Evolutionary conservation across 352 stramenopile species (phyloP).

Genomic region (Bremia lactucae): DNA sequence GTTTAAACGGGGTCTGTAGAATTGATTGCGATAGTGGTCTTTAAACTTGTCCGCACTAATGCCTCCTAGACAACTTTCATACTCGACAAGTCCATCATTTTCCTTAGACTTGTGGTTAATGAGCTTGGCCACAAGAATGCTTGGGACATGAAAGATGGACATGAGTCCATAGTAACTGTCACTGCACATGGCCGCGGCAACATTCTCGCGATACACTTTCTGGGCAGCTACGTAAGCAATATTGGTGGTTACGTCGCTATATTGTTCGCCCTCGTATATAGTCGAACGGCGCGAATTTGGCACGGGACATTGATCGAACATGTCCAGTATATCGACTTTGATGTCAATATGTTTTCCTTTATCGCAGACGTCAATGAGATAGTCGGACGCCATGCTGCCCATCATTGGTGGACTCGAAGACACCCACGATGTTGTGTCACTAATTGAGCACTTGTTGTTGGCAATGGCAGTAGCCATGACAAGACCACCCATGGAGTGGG

Average conservation of each 20-base stretch:
- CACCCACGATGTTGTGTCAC: constrained; percentile 8
- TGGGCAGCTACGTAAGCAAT: constrained; percentile 4
- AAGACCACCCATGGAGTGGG: constrained; percentile 18
- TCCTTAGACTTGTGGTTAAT: constrained; percentile 18
- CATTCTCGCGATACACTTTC: constrained; percentile 14
- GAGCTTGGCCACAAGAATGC: constrained; percentile 5
- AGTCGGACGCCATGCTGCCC: constrained; percentile 15
- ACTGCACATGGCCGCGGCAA: constrained; percentile 24
- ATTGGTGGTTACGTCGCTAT: constrained; percentile 1
- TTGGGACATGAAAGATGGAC: constrained; percentile 8
- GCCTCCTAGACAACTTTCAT: constrained; percentile 21
- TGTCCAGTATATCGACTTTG: neutral
- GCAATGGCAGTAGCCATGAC: constrained; percentile 8
- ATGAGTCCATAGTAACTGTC: constrained; percentile 19
- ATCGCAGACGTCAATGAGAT: constrained; percentile 3
- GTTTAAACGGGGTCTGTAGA: constrained; percentile 26
- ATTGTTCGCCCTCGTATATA: constrained; percentile 5
- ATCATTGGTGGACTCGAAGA: constrained; percentile 9
- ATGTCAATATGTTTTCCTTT: too few species aligned
- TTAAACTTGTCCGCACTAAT: constrained; percentile 16
- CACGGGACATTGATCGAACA: constrained; percentile 1
- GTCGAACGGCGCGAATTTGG: neutral
- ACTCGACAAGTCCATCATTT: constrained; percentile 23
- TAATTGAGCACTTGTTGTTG: constrained; percentile 6
- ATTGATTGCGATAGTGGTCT: constrained; percentile 7